Conservation (phyloP, 441 rosid species). For the Bruguiera hainesii region DNA sequence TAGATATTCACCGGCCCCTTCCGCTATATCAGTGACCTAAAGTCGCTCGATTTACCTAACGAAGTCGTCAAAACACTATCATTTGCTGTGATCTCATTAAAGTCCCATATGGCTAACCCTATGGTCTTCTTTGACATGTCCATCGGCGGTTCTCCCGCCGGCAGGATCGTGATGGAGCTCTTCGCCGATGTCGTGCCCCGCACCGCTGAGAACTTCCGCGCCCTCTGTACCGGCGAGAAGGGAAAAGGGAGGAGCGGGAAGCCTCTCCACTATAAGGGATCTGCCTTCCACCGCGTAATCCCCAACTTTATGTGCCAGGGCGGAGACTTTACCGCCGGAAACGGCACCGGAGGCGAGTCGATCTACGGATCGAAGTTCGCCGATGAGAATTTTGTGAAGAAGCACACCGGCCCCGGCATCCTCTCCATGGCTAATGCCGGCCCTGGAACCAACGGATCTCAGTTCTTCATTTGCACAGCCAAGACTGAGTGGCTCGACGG, state of each 20-base stretch:
- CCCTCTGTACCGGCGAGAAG: slow-evolving; percentile 83
- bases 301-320: slow-evolving; percentile 81
- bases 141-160: slow-evolving; percentile 43
- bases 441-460: slow-evolving; percentile 45
- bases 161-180: slow-evolving; percentile 62
- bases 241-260: slow-evolving; percentile 54
- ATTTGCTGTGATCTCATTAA: neutral
- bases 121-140: slow-evolving; percentile 61
- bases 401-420: slow-evolving; percentile 42
- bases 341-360: slow-evolving; percentile 54
- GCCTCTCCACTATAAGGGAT: slow-evolving; percentile 75
- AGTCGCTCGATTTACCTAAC: neutral
- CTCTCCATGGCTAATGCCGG: slow-evolving; percentile 48
- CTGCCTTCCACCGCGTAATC: slow-evolving; percentile 64
- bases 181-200: slow-evolving; percentile 48
- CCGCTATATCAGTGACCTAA: neutral
- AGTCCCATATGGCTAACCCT: slow-evolving; percentile 31
- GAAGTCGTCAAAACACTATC: too few species aligned
- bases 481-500: slow-evolving; percentile 42
- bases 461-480: slow-evolving; percentile 42
- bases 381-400: slow-evolving; percentile 41
- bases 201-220: slow-evolving; percentile 83
- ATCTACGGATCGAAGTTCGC: slow-evolving; percentile 43
- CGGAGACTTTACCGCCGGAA: slow-evolving; percentile 70
- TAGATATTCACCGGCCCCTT: neutral